A percentile compares a stretch with the other conserved stretches of the same genome.
Conservation (phyloP, 805 yeast genomes). For the Wickerhamiella dianesei region DNA sequence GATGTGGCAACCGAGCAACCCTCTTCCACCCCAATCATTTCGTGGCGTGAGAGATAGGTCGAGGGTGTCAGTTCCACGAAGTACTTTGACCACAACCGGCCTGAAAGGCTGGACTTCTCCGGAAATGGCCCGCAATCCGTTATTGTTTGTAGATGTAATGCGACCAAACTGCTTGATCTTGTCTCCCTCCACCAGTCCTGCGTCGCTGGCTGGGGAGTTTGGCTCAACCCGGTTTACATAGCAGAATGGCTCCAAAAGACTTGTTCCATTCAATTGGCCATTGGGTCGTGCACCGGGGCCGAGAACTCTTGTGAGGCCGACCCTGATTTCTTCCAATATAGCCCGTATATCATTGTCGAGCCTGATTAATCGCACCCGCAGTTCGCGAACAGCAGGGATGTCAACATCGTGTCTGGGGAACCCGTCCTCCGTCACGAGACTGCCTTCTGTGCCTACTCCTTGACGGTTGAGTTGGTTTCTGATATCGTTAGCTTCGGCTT, state of each 20-base stretch:
- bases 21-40: not conserved
- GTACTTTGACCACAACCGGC: not conserved
- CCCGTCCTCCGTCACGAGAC: constrained; percentile 58
- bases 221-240: constrained; percentile 35
- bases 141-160: constrained; percentile 43
- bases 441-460: constrained; percentile 48
- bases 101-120: not conserved
- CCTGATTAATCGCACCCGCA: constrained; percentile 51
- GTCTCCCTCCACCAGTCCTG: constrained; percentile 48
- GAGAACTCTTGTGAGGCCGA: constrained; percentile 32
- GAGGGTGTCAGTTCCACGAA: not conserved
- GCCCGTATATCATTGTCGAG: constrained; percentile 53
- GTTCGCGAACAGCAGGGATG: constrained; percentile 48
- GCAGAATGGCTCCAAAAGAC: constrained; percentile 19
- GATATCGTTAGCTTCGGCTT: constrained; percentile 29
- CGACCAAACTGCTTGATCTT: constrained; percentile 39
- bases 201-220: constrained; percentile 42
- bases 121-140: constrained; percentile 26
- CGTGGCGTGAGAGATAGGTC: constrained; percentile 3
- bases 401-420: constrained; percentile 79
- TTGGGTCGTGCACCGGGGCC: constrained; percentile 1
- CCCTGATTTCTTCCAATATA: constrained; percentile 36
- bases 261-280: constrained; percentile 5
- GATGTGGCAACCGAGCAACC: constrained; percentile 13
- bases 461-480: constrained; percentile 34